Conservation (phyloP, 805 yeast genomes). For the Clavispora vitiphila region DNA sequence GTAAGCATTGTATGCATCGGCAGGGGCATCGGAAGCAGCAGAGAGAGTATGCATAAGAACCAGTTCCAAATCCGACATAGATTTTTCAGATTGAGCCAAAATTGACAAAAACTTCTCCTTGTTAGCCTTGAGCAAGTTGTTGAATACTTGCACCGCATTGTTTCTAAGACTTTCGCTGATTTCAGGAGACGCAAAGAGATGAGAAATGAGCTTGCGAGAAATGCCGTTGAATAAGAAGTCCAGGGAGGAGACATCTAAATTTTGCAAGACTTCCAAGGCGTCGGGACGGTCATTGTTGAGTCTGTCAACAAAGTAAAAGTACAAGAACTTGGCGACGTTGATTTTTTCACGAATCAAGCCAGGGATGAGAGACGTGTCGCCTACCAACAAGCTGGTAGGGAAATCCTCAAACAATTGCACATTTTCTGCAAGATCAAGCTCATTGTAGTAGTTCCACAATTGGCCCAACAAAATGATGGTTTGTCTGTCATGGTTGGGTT, state of each 20-base stretch:
- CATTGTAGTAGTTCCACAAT: slow-evolving; percentile 29
- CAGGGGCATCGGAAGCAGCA: slow-evolving; percentile 17
- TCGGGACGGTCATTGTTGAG: slow-evolving; percentile 15
- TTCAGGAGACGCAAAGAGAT: neutral
- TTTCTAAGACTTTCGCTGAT: slow-evolving; percentile 2
- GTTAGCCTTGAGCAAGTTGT: slow-evolving; percentile 18
- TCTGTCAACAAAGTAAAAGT: slow-evolving; percentile 23
- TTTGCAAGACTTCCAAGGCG: slow-evolving; percentile 19
- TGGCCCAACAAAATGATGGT: slow-evolving; percentile 38
- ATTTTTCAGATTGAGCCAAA: slow-evolving; percentile 16
- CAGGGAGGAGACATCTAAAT: slow-evolving; percentile 15
- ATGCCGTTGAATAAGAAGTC: slow-evolving; percentile 15
- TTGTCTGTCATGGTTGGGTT: slow-evolving; percentile 18
- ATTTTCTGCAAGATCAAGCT: neutral
- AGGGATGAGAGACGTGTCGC: slow-evolving; percentile 5
- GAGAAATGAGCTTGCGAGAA: slow-evolving; percentile 7
- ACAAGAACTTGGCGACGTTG: slow-evolving; percentile 28
- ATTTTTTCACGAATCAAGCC: slow-evolving; percentile 21
- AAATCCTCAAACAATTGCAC: slow-evolving; percentile 3
- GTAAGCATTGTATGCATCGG: slow-evolving; percentile 18
- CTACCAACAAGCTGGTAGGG: slow-evolving; percentile 7
- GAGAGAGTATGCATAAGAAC: slow-evolving; percentile 60
- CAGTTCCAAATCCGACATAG: slow-evolving; percentile 43
- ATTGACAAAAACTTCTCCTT: slow-evolving; percentile 16
- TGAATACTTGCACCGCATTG: slow-evolving; percentile 12